Evolutionary conservation across 2,329 filamentous ascomycete genomes (phyloP), one percentile per base, ranked within the genome.

Genomic region (Colletotrichum neosansevieriae): DNA sequence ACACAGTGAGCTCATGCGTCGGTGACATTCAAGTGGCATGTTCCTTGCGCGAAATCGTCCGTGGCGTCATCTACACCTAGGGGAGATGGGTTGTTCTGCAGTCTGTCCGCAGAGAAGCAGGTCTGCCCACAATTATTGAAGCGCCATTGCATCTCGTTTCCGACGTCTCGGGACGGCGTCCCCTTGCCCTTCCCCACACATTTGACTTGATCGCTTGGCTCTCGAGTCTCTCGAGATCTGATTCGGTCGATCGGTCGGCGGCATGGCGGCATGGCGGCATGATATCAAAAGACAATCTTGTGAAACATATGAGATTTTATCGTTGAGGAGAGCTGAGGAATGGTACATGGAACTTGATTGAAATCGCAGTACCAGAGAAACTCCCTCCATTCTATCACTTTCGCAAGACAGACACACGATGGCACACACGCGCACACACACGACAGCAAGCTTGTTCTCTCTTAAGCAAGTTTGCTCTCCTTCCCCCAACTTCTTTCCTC

Each of bases 311-410:
- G 44, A 54, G 32, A 57, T 62, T 45, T 40, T 63, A n/a, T 53
- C 34, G n/a, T 36, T n/a, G 19, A 57, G 50, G 47, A 67, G 57
- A 45, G 44, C 17, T 49, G 49, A 58, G 12, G 45, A 51, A 51
- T 62, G 67, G 63, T 70, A 68, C 58, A 64, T 63, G 67, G 54
- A 49, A 59, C 49, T 68, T 59, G 64, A 70, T 58, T 69, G 32
- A 70, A 36, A 64, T 69, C 59, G 40, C 64, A 69, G 49, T 64
- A 69, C 68, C 68, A 58, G 44, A 51, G 53, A 67, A 42, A 51
- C 50, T 54, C 56, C 49, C 47, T 44, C 38, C 59, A n/a, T 54
- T 71, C 67, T 71, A 71, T 71, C 56, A 58, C 63, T 67, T 67
- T 59, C 58, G 32, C 54, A 19, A 15, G 29, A 58, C 38, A 42